Percentiles rank a stretch among this genome's conserved stretches.
These are phyloP conservation scores for Plantago major DNA, from an alignment of 257 asterid genomes.

Conservation along the genomic window DNA sequence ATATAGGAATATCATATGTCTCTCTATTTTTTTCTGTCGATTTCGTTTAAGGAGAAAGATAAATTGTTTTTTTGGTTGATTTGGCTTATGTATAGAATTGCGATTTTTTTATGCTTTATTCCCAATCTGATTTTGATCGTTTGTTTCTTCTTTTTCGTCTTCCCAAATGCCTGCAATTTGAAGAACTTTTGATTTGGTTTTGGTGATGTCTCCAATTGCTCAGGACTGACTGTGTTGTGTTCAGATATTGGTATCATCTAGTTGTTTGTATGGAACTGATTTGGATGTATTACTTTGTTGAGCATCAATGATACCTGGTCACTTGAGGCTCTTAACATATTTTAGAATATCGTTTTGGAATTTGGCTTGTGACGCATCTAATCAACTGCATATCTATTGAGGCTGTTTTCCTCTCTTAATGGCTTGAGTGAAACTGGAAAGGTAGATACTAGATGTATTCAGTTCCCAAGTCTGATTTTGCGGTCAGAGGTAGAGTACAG, in stretches of 20 bases:
- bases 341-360: constrained; percentile 5
- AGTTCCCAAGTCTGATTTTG: no score
- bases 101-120: neutral
- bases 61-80: neutral
- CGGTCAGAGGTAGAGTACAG: neutral
- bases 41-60: no score
- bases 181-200: constrained; percentile 21
- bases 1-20: neutral
- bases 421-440: constrained; percentile 7
- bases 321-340: constrained; percentile 24
- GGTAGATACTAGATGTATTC: constrained; percentile 6
- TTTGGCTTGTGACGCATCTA: constrained; percentile 11
- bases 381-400: neutral
- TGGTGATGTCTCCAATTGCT: constrained; percentile 20
- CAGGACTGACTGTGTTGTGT: constrained; percentile 24
- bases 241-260: constrained; percentile 22
- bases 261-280: constrained; percentile 13
- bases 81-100: neutral
- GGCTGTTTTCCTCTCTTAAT: neutral
- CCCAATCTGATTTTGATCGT: constrained; percentile 14
- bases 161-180: constrained; percentile 24
- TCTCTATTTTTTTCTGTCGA: neutral
- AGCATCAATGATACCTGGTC: constrained; percentile 21
- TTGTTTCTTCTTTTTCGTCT: constrained; percentile 15
- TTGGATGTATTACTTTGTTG: constrained; percentile 23